Conservation (phyloP, 2,329 filamentous ascomycete genomes). For the Thelonectria rubi region DNA sequence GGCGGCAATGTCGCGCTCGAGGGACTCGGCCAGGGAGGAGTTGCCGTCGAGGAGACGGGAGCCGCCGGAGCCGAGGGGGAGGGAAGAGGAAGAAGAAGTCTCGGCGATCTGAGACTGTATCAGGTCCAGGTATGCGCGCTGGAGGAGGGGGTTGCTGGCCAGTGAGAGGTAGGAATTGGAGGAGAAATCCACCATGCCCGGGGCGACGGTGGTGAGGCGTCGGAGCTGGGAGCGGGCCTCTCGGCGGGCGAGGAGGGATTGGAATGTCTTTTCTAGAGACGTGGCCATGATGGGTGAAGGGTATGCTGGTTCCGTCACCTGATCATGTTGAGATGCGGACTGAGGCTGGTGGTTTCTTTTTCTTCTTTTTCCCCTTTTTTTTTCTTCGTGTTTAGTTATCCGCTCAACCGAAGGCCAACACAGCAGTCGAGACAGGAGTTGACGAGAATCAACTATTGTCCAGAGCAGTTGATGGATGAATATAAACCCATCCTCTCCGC, state of each 20-base stretch:
- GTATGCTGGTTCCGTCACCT: neutral
- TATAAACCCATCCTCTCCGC: too few species aligned
- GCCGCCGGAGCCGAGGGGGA: constrained; percentile 58
- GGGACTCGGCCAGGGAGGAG: constrained; percentile 51
- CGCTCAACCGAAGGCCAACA: neutral
- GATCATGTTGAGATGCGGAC: neutral
- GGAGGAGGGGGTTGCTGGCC: constrained; percentile 58
- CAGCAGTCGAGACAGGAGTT: too few species aligned
- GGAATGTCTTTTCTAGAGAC: constrained; percentile 45
- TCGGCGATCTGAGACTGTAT: constrained; percentile 39
- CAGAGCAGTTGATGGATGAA: too few species aligned
- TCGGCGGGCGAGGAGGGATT: constrained; percentile 42
- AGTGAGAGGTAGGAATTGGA: constrained; percentile 86
- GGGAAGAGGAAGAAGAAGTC: constrained; percentile 23
- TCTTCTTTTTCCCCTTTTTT: neutral
- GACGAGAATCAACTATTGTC: too few species aligned
- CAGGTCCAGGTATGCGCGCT: constrained; percentile 69
- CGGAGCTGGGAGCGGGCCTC: constrained; percentile 51
- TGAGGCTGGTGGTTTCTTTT: neutral
- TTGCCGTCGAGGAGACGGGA: constrained; percentile 65
- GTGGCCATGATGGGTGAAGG: constrained; percentile 16
- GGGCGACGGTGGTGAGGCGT: constrained; percentile 65
- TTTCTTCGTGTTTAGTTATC: neutral
- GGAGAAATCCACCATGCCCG: constrained; percentile 77
- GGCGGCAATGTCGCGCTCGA: constrained; percentile 57